Base-by-base conservation (phyloP, 2,329 filamentous ascomycete species). In the Botryotinia calthae region DNA sequence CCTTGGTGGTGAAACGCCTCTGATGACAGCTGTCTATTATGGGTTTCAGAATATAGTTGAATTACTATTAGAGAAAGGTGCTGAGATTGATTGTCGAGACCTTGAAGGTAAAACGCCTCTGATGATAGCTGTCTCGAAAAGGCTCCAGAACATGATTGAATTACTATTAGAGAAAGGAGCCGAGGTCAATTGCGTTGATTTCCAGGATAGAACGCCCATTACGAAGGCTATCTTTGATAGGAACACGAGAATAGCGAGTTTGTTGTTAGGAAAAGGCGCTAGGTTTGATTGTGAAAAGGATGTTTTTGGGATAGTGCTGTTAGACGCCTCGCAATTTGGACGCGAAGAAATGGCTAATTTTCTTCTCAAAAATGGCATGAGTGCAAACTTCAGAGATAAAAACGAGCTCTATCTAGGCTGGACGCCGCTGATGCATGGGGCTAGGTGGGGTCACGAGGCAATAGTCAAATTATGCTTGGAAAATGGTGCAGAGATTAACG, bases 181-280 rank as follows among this genome's bases (percentile, higher is more conserved):
- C 12, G n/a, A 61, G 5, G 8, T 28, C 58, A 74, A n/a, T 63
- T 12, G 10, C 25, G 62, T 64, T 18, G 54, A 73, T 10, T 54
- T 51, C 6, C 56, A 12, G 46, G 37, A 69, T 51, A 5, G 28
- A 82, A 10, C n/a, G 75, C 76, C 28, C 63, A 44, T 46, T 6
- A 25, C 22, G n/a, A 25, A n/a, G 3, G 71, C 76, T 40, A 63
- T 64, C 40, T 5, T 7, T n/a, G 25, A 10, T 14, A 4, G 46
- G 5, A 0, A n/a, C 14, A 12, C 2, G 22, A 14, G 10, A 5
- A 51, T n/a, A 51, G 1, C 5, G 46, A 51, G 22, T n/a, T 3
- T 51, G 10, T 51, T 51, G 6, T 14, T 51, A 51, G 10, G 10
- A 0, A 68, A 40, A 8, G 61, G 37, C 16, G 61, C 70, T n/a